Conservation (phyloP, 1,284 basidiomycete species). For the Marasmius fiardii region DNA sequence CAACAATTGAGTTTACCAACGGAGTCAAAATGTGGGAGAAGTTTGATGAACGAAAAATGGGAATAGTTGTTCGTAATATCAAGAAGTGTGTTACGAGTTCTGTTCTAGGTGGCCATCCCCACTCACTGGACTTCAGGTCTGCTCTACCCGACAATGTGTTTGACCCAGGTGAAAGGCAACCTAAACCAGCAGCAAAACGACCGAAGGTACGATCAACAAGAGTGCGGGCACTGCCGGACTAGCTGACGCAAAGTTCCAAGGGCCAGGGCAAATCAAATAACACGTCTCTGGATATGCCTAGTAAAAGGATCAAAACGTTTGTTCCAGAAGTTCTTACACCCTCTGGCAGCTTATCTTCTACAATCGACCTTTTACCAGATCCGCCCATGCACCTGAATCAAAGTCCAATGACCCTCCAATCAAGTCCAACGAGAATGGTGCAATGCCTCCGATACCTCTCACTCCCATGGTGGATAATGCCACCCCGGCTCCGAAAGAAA, state of each 20-base stretch:
- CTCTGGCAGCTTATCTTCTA: constrained; percentile 18
- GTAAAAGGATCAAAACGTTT: constrained; percentile 54
- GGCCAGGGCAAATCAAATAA: constrained; percentile 59
- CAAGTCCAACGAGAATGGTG: constrained; percentile 39
- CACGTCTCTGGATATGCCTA: constrained; percentile 66
- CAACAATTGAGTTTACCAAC: constrained; percentile 95
- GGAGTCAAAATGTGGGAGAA: constrained; percentile 96
- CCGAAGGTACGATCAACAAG: constrained; percentile 53
- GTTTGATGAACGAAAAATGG: constrained; percentile 92
- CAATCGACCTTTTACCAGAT: constrained; percentile 30
- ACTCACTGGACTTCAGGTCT: constrained; percentile 40
- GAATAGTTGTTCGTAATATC: constrained; percentile 91
- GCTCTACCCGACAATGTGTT: constrained; percentile 82
- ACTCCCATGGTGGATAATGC: constrained; percentile 28
- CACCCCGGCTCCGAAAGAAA: constrained; percentile 43
- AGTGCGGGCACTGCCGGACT: constrained; percentile 5
- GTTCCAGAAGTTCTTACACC: constrained; percentile 27
- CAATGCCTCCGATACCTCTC: constrained; percentile 29
- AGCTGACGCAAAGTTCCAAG: constrained; percentile 34
- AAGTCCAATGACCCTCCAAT: constrained; percentile 19
- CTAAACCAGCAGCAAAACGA: constrained; percentile 63
- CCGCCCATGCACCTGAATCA: constrained; percentile 37
- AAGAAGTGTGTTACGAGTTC: constrained; percentile 60
- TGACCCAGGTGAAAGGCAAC: constrained; percentile 74
- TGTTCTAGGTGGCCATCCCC: constrained; percentile 16